Conservation (phyloP, 768 basidiomycete genomes). For the Chalciporus sphaerocephalus region DNA sequence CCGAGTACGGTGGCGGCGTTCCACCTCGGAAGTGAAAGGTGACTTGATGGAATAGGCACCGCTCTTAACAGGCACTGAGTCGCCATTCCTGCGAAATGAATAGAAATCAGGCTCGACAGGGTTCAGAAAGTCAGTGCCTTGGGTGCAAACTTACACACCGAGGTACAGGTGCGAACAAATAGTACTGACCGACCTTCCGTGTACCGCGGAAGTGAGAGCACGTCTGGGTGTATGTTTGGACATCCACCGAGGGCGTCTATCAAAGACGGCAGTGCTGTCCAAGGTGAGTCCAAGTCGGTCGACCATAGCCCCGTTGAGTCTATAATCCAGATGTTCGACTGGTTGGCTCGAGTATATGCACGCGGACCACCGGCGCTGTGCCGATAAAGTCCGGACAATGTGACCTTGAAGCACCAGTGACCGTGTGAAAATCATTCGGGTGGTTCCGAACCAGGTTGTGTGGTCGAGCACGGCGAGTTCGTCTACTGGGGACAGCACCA, state of each 20-base stretch:
- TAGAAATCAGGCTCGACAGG: conserved; percentile 3
- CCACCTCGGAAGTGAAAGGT: conserved; percentile 17
- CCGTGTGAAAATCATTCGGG: neutral
- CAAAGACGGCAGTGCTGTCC: conserved; percentile 2
- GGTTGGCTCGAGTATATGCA: neutral
- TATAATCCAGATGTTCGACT: too few relatives aligned
- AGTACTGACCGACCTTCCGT: conserved; percentile 14
- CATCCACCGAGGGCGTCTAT: conserved; percentile 15
- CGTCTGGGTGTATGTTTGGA: conserved; percentile 8
- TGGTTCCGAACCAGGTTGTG: neutral
- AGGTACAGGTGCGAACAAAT: conserved; percentile 5
- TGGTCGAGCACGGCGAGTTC: too few relatives aligned
- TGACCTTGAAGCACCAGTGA: neutral
- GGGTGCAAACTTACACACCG: conserved; percentile 13
- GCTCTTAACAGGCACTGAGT: conserved; percentile 20
- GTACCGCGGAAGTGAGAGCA: too few relatives aligned
- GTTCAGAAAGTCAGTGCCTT: conserved; percentile 20
- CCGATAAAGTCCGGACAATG: neutral
- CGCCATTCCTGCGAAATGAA: conserved; percentile 26
- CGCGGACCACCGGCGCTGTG: neutral
- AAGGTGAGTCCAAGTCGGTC: too few relatives aligned
- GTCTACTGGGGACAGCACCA: too few relatives aligned
- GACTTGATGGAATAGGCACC: conserved; percentile 11
- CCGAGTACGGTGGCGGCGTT: conserved; percentile 21
- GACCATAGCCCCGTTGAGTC: conserved; percentile 15